These are phyloP conservation scores for Fusarium sterilihyphosum DNA, from an alignment of 2,329 filamentous ascomycete species.

Conservation along the genomic window DNA sequence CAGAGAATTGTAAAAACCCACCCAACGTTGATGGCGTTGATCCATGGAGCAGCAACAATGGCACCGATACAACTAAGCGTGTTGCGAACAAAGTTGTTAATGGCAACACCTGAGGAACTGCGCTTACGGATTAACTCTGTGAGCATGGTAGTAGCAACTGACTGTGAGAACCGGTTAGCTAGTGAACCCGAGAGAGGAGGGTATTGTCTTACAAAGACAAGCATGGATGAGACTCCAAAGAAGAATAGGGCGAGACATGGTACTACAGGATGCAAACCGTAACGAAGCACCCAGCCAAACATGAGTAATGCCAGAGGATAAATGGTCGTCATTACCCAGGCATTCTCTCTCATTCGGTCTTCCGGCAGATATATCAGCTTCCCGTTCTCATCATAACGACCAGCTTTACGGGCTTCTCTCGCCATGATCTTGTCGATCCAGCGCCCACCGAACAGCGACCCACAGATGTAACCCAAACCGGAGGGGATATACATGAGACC, in stretches of 20 bases:
- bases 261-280: slow-evolving; percentile 72
- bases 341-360: slow-evolving; percentile 85
- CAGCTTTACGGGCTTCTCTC: slow-evolving; percentile 75
- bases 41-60: slow-evolving; percentile 75
- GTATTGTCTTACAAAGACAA: slow-evolving; percentile 71
- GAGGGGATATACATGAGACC: slow-evolving; percentile 82
- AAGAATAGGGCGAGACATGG: slow-evolving; percentile 73
- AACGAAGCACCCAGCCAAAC: slow-evolving; percentile 79
- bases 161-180: slow-evolving; percentile 42
- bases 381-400: slow-evolving; percentile 73
- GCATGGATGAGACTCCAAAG: slow-evolving; percentile 82
- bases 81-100: slow-evolving; percentile 85
- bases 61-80: slow-evolving; percentile 79
- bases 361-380: slow-evolving; percentile 76
- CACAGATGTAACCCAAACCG: slow-evolving; percentile 76
- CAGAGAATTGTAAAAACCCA: slow-evolving; percentile 75
- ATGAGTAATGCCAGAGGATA: slow-evolving; percentile 77
- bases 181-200: neutral
- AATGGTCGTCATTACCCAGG: slow-evolving; percentile 76
- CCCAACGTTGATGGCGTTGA: slow-evolving; percentile 76
- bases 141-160: slow-evolving; percentile 80
- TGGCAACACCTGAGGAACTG: slow-evolving; percentile 77
- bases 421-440: slow-evolving; percentile 88
- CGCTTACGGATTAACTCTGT: slow-evolving; percentile 83
- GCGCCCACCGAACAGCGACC: slow-evolving; percentile 74